phyloP scores from a whole-genome alignment of 208 protist genomes.

The Tetramitus jugosus region DNA sequence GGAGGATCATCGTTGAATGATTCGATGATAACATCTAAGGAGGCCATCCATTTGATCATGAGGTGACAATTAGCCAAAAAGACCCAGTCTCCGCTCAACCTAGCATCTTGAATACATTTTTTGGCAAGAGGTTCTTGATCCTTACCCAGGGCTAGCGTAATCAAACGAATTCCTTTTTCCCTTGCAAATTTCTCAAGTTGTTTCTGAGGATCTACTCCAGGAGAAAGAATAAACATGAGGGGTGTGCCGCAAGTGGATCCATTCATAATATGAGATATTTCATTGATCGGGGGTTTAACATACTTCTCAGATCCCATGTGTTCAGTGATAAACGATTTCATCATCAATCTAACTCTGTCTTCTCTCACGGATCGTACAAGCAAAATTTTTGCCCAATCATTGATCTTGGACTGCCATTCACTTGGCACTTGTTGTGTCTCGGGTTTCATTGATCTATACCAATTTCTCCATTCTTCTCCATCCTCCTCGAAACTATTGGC shows the following conservation, averaged over 20 bases:
- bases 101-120: conserved; percentile 77
- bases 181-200: conserved; percentile 79
- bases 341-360: conserved; percentile 91
- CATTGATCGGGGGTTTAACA: conserved; percentile 89
- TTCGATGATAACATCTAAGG: conserved; percentile 94
- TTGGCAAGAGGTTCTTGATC: conserved; percentile 89
- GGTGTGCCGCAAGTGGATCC: conserved; percentile 77
- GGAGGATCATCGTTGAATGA: conserved; percentile 20
- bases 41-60: conserved; percentile 88
- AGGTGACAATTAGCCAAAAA: conserved; percentile 97
- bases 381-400: conserved; percentile 78
- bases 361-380: conserved; percentile 91
- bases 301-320: conserved; percentile 84
- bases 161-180: conserved; percentile 62
- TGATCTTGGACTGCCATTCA: conserved; percentile 79
- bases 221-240: conserved; percentile 94
- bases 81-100: conserved; percentile 87
- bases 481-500: conserved; percentile 84
- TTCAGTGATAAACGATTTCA: conserved; percentile 85
- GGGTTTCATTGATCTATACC: conserved; percentile 82
- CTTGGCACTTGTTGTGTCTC: conserved; percentile 85
- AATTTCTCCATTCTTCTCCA: conserved; percentile 80
- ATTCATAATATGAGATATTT: conserved; percentile 83
- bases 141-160: conserved; percentile 88
- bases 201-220: conserved; percentile 90